Evolutionary conservation across 1,139 yeast species (phyloP).

Genomic region (Pichia sp.): DNA sequence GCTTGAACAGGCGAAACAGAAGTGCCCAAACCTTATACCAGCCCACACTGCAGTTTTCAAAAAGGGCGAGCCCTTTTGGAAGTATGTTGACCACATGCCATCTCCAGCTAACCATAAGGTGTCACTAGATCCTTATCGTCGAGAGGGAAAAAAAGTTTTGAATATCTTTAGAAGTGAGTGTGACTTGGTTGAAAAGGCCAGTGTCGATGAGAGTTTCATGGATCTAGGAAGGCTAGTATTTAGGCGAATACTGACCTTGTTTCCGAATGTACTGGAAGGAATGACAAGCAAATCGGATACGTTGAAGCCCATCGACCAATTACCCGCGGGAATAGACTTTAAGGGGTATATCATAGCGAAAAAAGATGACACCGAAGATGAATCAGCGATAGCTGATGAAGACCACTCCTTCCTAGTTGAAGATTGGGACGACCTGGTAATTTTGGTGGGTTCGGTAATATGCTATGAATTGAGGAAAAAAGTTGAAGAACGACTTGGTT

Average conservation of each 20-base stretch:
- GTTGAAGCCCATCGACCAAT: constrained; percentile 39
- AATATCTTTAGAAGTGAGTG: constrained; percentile 52
- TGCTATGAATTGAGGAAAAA: constrained; percentile 49
- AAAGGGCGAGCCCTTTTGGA: constrained; percentile 83
- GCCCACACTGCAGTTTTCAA: constrained; percentile 94
- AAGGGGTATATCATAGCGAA: constrained; percentile 26
- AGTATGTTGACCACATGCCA: constrained; percentile 49
- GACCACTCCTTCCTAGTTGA: constrained; percentile 26
- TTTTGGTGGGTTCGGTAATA: constrained; percentile 60
- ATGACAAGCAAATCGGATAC: constrained; percentile 22
- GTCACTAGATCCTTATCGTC: constrained; percentile 82
- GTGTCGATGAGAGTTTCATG: constrained; percentile 88
- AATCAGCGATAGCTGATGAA: constrained; percentile 6
- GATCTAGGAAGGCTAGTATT: constrained; percentile 65
- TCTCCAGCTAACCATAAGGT: constrained; percentile 63
- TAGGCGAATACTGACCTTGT: constrained; percentile 31
- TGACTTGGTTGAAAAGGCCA: constrained; percentile 81
- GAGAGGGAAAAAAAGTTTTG: constrained; percentile 80
- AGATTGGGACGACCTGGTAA: constrained; percentile 86
- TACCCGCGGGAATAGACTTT: constrained; percentile 35
- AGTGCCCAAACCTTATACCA: constrained; percentile 70
- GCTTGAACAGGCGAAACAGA: constrained; percentile 58
- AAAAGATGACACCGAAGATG: constrained; percentile 30
- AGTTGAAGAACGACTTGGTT: constrained; percentile 56
- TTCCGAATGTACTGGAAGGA: constrained; percentile 32